phyloP scores from a whole-genome alignment of 805 yeast species.

The Saccharomycopsis oosterbeekiorum region DNA sequence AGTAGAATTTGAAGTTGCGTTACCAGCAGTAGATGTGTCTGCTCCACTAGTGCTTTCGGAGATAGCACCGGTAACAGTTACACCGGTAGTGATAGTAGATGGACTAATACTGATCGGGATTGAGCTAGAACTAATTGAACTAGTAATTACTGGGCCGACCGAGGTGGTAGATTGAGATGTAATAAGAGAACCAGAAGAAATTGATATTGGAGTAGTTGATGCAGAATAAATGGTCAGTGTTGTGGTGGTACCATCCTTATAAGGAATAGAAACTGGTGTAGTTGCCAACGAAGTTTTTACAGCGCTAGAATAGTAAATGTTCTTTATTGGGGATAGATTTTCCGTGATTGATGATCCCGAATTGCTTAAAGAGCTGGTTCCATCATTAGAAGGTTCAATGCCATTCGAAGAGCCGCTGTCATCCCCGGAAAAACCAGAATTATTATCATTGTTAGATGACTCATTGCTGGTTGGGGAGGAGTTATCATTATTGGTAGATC shows the following conservation, averaged over 20 bases:
- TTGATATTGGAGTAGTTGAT: constrained; percentile 5
- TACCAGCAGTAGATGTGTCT: not conserved
- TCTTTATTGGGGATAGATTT: not conserved
- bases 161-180: constrained; percentile 1
- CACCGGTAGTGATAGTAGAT: not conserved
- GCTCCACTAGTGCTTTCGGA: not conserved
- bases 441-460: not conserved
- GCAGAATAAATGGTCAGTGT: constrained; percentile 12
- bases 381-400: not conserved
- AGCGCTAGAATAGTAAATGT: not conserved
- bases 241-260: not conserved
- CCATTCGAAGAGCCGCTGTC: not conserved
- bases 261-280: not conserved
- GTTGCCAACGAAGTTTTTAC: not conserved
- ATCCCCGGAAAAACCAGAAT: not conserved
- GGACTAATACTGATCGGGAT: not conserved
- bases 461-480: not conserved
- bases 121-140: not conserved
- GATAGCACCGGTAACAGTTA: not conserved
- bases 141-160: constrained; percentile 8
- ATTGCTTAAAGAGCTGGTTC: not conserved
- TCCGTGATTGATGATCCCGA: not conserved
- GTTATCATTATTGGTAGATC: not conserved
- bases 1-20: constrained; percentile 6
- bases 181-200: constrained; percentile 3